A percentile compares a stretch with the other conserved stretches of the same genome.
Conservation (phyloP, 306 rosid species). For the Inga leiocalycina region DNA sequence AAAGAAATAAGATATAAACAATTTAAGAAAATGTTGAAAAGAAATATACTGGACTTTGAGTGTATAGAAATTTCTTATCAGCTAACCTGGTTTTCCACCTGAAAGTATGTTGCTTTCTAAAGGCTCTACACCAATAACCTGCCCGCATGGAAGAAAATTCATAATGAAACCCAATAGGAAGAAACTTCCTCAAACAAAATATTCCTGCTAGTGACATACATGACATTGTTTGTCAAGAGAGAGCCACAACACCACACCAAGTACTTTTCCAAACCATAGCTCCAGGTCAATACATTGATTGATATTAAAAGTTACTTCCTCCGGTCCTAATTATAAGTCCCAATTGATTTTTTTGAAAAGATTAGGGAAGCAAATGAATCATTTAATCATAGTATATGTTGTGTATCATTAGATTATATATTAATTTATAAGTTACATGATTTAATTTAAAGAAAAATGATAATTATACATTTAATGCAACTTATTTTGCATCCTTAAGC, state of each 20-base stretch:
- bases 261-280: not conserved
- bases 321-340: too few relatives aligned
- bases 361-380: too few relatives aligned
- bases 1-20: constrained; percentile 11
- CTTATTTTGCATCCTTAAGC: too few relatives aligned
- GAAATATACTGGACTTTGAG: constrained; percentile 23
- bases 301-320: not conserved
- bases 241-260: constrained; percentile 1
- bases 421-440: too few relatives aligned
- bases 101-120: constrained; percentile 90
- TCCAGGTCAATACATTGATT: constrained; percentile 22
- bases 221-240: constrained; percentile 7
- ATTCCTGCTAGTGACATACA: constrained; percentile 14
- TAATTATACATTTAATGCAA: too few relatives aligned
- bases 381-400: too few relatives aligned
- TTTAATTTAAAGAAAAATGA: too few relatives aligned
- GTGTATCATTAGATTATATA: too few relatives aligned
- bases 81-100: constrained; percentile 97
- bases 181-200: constrained; percentile 22
- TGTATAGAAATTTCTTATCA: constrained; percentile 33
- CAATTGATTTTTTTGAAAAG: too few relatives aligned
- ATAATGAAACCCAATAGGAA: constrained; percentile 23
- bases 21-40: not conserved
- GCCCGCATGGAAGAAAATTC: constrained; percentile 34
- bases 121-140: constrained; percentile 96